Evolutionary conservation across 805 yeast genomes (phyloP).

Genomic region (Candida ovalis): DNA sequence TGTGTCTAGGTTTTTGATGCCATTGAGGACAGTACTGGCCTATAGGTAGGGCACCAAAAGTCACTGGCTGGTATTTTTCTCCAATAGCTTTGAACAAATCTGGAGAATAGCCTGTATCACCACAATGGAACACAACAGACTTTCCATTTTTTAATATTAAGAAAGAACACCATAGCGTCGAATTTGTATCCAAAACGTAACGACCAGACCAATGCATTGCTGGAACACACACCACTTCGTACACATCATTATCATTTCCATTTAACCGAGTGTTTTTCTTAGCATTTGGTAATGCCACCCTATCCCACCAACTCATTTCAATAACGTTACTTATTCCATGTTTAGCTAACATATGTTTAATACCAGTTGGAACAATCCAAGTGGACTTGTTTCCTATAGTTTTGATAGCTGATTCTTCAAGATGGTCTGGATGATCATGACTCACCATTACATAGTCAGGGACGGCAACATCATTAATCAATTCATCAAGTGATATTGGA

Average conservation of each 20-base stretch:
- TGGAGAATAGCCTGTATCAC: constrained; percentile 87
- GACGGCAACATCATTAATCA: constrained; percentile 35
- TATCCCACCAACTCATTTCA: constrained; percentile 95
- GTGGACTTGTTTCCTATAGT: constrained; percentile 54
- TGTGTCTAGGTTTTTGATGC: constrained; percentile 91
- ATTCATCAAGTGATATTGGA: constrained; percentile 60
- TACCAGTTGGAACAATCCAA: constrained; percentile 89
- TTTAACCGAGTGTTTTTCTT: constrained; percentile 6
- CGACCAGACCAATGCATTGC: constrained; percentile 98
- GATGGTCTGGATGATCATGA: constrained; percentile 95
- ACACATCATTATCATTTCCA: constrained; percentile 38
- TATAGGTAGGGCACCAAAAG: constrained; percentile 77
- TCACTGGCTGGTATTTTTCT: constrained; percentile 57
- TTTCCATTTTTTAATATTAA: constrained; percentile 60
- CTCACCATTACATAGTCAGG: constrained; percentile 78
- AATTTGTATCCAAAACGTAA: constrained; percentile 72
- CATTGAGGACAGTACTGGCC: constrained; percentile 95
- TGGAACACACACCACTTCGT: constrained; percentile 84
- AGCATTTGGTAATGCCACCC: constrained; percentile 35
- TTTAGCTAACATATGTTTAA: constrained; percentile 53
- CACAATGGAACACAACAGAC: constrained; percentile 84
- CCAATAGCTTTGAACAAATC: constrained; percentile 70
- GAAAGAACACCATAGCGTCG: constrained; percentile 86
- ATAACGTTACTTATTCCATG: constrained; percentile 58
- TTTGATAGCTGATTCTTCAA: constrained; percentile 60